Conservation (phyloP, 2,329 filamentous ascomycete species). For the Acrocalymma vagum region DNA sequence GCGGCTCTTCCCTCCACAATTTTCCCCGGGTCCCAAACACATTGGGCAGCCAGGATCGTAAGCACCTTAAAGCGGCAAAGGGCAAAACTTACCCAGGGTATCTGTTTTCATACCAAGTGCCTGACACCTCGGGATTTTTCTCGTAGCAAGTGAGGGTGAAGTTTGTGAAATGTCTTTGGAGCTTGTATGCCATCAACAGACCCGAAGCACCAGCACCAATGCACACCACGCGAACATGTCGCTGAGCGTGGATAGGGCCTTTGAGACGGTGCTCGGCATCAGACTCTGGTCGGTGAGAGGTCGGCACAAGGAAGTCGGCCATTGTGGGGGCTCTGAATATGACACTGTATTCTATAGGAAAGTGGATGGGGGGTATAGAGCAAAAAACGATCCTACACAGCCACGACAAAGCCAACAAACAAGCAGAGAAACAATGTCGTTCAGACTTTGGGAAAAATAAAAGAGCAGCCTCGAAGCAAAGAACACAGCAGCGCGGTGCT, state of each 20-base stretch:
- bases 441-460: too few relatives aligned
- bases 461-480: too few relatives aligned
- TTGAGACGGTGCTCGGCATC: constrained; percentile 35
- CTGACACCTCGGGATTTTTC: constrained; percentile 57
- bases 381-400: too few relatives aligned
- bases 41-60: constrained; percentile 4
- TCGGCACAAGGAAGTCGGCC: constrained; percentile 40
- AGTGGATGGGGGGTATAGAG: too few relatives aligned
- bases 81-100: constrained; percentile 48
- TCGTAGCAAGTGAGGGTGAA: constrained; percentile 56
- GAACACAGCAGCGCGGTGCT: too few relatives aligned
- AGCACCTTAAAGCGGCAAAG: constrained; percentile 3
- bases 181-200: constrained; percentile 58
- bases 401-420: too few relatives aligned
- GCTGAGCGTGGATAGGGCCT: constrained; percentile 44
- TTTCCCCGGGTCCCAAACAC: too few relatives aligned
- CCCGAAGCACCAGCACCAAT: constrained; percentile 60
- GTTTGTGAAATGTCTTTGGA: constrained; percentile 55
- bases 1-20: too few relatives aligned
- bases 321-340: too few relatives aligned
- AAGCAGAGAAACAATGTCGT: too few relatives aligned
- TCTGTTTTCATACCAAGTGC: constrained; percentile 63
- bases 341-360: too few relatives aligned
- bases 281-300: constrained; percentile 23
- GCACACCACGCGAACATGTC: constrained; percentile 51